Base-by-base conservation (phyloP, 345 rosid genomes). In the Populus simonii region DNA sequence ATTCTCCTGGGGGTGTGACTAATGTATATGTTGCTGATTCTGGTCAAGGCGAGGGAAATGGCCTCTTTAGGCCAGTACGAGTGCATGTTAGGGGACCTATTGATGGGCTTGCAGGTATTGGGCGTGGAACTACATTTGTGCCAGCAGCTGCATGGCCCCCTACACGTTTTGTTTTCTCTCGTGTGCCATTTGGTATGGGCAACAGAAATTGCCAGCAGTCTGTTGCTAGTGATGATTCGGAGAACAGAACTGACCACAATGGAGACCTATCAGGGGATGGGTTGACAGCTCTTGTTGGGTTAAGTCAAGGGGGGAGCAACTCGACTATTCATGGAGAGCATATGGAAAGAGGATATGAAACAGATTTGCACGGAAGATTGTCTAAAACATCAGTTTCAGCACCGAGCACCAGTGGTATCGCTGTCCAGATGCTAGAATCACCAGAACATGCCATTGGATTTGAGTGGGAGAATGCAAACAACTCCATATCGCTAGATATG, bases 81-180 rank as follows among this genome's bases (percentile, higher is more conserved):
- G 93, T 93, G 67, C 97, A 89, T 84, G 94, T 92, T 75, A 89
- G 95, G 90, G 97, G 97, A 67, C 91, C 89, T 80, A 89, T 84
- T 75, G 99, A 95, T 85, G 99, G 99, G 73, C 98, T 95, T 85
- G 99, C 99, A 1, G 99, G 96, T 78, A 92, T 95, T 81, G 98
- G 98, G 79, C 91, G 94, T 38, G 98, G 94, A 83, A 84, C 90
- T 81, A 82, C 94, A 74, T 93, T 86, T 83, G 92, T 92, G 71
- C 94, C 97, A 47, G 85, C 95, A 39, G 84, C 91, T 80, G 89
- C 90, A 62, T 90, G 98, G 94, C 89, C 97, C 38, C 94, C 99
- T 74, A 92, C 99, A 43, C 94, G 95, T 31, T 91, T 90, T 77
- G 96, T 95, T 78, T 95, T 92, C 82, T 95, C 99, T 12, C 98